Base-by-base conservation (phyloP, 495 filamentous ascomycete genomes). In the Trichoderma asperelloides region DNA sequence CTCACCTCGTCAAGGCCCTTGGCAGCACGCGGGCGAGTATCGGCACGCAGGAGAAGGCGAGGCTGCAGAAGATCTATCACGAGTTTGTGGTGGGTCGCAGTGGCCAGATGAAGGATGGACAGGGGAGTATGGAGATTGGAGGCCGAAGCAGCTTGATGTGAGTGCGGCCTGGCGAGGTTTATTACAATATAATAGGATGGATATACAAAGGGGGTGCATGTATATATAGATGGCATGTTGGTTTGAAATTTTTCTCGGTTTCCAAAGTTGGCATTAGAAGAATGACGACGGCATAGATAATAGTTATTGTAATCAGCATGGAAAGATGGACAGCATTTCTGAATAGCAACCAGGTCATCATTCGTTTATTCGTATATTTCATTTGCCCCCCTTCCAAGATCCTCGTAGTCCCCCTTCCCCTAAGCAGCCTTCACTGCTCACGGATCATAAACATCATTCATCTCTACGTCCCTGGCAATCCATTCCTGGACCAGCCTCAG, bases 131-230 rank as follows among this genome's bases (percentile, higher is more conserved):
- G 75, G 95, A 98, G 77, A 85, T 98, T 74, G 95, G 95, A 3
- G 96, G 95, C 25, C 80, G 95, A 73, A 93, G 88, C 67, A 98
- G 92, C 79, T 80, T 98, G 72, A 97, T 97, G 93, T 97, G 81
- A 74, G 37, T 30, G 2, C 21, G 11, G 25, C 11, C n/a, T 2
- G 21, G 49, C 6, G 5, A 55, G 13, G 33, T 18, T 18, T 21
- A 18, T 40, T 9, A 40, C 16, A n/a, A n/a, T 3, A 15, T 30
- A 3, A 3, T 3, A 18, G n/a, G 15, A 27, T 13, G 33, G 7
- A 64, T 64, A 43, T 64, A 41, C 12, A 39, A 4, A 21, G n/a
- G 30, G 33, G 33, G 0, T 37, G 9, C 33, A 37, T 37, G 33
- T 37, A 37, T 37, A 37, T 37, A 37, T 37, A 37, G 33, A 37